Evolutionary conservation across 2,329 filamentous ascomycete species (phyloP).

Genomic region (Pyrenophora graminea): DNA sequence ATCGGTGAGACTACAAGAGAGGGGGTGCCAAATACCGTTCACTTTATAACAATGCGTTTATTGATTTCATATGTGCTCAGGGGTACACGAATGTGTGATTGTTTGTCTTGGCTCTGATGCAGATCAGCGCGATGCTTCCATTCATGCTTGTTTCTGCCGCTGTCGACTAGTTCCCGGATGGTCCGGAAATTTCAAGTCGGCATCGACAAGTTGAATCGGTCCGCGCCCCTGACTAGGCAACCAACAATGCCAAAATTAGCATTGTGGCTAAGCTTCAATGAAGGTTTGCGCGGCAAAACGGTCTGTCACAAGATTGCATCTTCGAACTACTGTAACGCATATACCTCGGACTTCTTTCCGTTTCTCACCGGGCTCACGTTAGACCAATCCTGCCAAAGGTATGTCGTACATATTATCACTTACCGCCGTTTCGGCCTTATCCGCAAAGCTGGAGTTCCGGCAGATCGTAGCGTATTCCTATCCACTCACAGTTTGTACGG

Average conservation of each 20-base stretch:
- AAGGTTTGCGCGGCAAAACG: too few relatives aligned
- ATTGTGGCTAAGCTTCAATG: neutral
- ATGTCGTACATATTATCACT: too few relatives aligned
- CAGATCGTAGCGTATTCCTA: neutral
- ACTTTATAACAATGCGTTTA: conserved; percentile 1
- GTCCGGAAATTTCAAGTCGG: conserved; percentile 4
- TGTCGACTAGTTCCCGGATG: neutral
- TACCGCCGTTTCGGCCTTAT: too few relatives aligned
- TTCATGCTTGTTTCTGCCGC: neutral
- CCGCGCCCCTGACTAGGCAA: neutral
- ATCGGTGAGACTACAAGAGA: neutral
- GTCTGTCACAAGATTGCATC: too few relatives aligned
- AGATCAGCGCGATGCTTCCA: neutral
- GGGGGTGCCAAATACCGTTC: neutral
- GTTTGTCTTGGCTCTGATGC: neutral
- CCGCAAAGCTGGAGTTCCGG: too few relatives aligned
- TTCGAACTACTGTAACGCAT: too few relatives aligned
- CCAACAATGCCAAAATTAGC: neutral
- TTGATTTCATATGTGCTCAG: neutral
- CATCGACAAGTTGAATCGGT: neutral
- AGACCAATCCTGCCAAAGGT: too few relatives aligned
- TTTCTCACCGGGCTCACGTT: too few relatives aligned
- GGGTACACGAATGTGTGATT: neutral
- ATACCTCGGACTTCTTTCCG: too few relatives aligned
- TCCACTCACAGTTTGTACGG: neutral